Evolutionary conservation across 2,329 filamentous ascomycete genomes (phyloP).

Genomic region (Pseudopyricularia javanii): DNA sequence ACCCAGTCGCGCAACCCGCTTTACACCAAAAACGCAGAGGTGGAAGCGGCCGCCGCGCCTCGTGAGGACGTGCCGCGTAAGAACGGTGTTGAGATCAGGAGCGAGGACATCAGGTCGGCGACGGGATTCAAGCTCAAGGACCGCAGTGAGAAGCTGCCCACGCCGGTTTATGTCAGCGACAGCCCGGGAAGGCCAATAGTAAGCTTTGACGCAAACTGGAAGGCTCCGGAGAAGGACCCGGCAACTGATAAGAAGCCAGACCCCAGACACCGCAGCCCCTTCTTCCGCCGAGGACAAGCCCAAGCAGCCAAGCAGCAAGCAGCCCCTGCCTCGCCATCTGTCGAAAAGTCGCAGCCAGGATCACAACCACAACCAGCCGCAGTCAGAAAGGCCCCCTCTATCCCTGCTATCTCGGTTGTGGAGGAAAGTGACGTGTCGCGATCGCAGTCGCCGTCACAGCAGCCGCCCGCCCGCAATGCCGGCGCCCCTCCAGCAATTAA

Average conservation of each 20-base stretch:
- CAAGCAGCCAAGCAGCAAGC: constrained; percentile 9
- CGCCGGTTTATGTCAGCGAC: constrained; percentile 83
- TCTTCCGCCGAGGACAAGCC: constrained; percentile 8
- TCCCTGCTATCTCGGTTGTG: constrained; percentile 44
- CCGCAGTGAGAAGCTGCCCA: constrained; percentile 75
- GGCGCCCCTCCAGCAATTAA: constrained; percentile 27
- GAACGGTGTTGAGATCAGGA: constrained; percentile 70
- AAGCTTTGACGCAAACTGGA: constrained; percentile 85
- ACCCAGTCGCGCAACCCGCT: constrained; percentile 69
- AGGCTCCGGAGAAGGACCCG: constrained; percentile 50
- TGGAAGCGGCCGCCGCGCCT: constrained; percentile 5
- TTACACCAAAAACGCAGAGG: constrained; percentile 55
- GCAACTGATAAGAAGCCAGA: constrained; percentile 55
- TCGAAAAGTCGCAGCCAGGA: constrained; percentile 11
- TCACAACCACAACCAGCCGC: constrained; percentile 6
- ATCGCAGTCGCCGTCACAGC: constrained; percentile 16
- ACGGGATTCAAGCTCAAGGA: constrained; percentile 84
- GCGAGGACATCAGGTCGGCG: constrained; percentile 79
- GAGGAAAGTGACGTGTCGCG: constrained; percentile 26
- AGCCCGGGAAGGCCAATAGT: constrained; percentile 86
- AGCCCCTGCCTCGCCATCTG: constrained; percentile 12
- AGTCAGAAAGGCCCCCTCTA: constrained; percentile 22
- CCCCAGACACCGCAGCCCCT: constrained; percentile 17
- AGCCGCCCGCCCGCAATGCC: constrained; percentile 14
- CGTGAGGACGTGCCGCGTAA: constrained; percentile 45